Evolutionary conservation across 2,329 filamentous ascomycete species (phyloP), one percentile per base, ranked within the genome.

Genomic region (Aspergillus ibericus): DNA sequence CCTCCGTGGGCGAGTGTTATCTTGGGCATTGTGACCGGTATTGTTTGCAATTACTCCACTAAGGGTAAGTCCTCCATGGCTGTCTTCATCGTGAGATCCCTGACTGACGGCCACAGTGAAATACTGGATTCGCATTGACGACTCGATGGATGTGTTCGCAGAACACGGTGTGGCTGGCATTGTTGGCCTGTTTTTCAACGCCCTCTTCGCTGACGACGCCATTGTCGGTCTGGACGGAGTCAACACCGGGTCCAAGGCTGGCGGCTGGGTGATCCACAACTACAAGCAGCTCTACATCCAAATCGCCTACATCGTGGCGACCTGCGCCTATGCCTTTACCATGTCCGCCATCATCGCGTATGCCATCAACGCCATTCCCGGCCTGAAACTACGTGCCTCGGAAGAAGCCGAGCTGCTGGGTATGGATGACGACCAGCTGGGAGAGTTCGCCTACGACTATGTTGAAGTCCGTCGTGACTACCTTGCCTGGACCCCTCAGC

Each of bases 141-240:
- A 96, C 72, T 88, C 90, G 5, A 90, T 96, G 77, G 92, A 96
- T 80, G 88, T 96, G 69, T 95, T 96, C 77, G 92, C 92, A 66
- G 91, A 95, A 77, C 92, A 96, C 84, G 91, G 85, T 70, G 80
- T 96, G 63, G 91, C 92, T 50, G 92, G 92, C 65, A 91, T 95
- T 64, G 82, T 89, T 58, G 92, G 92, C 52, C 90, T 96, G 68
- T 76, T 92, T 59, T 81, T 91, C 76, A 93, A 91, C 57, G 90
- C 88, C 63, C 78, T 93, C 63, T 92, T 93, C 71, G 90, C 85
- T 66, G 86, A 89, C 63, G 83, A 88, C 70, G 88, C 89, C 76
- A 89, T 93, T 65, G 86, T 90, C 53, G 81, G 82, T 55, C 87
- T 93, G 35, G 90, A 93, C 71, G 90, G 90, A 59, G 82, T 83